phyloP scores from a whole-genome alignment of 768 basidiomycete genomes.

The Leccinum disarticulatum region DNA sequence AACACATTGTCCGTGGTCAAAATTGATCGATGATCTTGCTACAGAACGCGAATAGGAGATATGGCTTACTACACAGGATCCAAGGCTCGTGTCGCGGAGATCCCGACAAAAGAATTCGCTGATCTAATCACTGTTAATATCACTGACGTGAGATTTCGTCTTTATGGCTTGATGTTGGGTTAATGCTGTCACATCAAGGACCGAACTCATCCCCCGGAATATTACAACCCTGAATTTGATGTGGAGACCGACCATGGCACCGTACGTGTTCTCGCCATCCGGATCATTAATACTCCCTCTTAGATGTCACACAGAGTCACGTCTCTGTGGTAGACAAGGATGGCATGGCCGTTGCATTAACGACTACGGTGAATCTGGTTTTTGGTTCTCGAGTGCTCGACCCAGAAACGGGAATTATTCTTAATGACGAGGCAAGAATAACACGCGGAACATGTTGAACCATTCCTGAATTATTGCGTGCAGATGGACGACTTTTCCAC shows the following conservation, averaged over 20 bases:
- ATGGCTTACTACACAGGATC: slow-evolving; percentile 60
- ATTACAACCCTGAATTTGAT: slow-evolving; percentile 85
- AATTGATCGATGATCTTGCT: slow-evolving; percentile 6
- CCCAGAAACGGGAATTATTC: slow-evolving; percentile 79
- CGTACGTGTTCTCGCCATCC: slow-evolving; percentile 22
- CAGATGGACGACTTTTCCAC: slow-evolving; percentile 92
- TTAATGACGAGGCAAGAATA: slow-evolving; percentile 80
- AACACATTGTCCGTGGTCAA: slow-evolving; percentile 10
- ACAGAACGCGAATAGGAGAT: slow-evolving; percentile 83
- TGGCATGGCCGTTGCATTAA: slow-evolving; percentile 85
- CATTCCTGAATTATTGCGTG: neutral
- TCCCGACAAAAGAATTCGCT: slow-evolving; percentile 70
- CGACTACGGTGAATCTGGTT: slow-evolving; percentile 85
- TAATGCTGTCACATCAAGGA: slow-evolving; percentile 48
- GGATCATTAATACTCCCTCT: slow-evolving; percentile 7
- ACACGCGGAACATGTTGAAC: neutral
- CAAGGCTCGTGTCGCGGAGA: slow-evolving; percentile 54
- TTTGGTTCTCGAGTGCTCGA: slow-evolving; percentile 91
- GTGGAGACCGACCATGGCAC: slow-evolving; percentile 85
- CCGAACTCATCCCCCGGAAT: slow-evolving; percentile 72
- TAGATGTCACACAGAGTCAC: slow-evolving; percentile 60
- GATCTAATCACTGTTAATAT: slow-evolving; percentile 61
- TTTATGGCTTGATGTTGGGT: slow-evolving; percentile 3
- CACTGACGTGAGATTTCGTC: slow-evolving; percentile 65
- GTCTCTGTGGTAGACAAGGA: slow-evolving; percentile 77